Base-by-base conservation (phyloP, 768 basidiomycete genomes). In the Boletus rex-veris region DNA sequence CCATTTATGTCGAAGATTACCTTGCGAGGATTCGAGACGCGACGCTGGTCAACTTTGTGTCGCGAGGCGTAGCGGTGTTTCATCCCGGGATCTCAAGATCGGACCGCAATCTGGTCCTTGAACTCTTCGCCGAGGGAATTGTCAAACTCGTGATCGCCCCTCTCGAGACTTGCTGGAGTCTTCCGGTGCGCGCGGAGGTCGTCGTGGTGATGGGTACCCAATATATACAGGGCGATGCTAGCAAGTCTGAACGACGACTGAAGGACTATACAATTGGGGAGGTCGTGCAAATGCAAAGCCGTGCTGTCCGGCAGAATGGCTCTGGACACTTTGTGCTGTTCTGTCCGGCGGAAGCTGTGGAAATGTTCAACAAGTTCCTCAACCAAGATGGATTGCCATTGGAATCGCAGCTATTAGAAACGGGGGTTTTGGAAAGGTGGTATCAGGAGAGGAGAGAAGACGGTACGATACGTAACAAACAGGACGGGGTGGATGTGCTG, bases 131-230 rank as follows among this genome's bases (percentile, higher is more conserved):
- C 0, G 84, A 92, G 55, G 90, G 91, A 0, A 74, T 90, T 37
- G 65, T 98, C 39, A 84, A 85, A 7, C 87, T 94, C 12, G 75
- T 99, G 26, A 75, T 98, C 55, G 86, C 84, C 0, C 86, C 95
- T 4, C 82, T 86, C 36, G 92, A 95, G 39, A 77, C 85, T 14
- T 92, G 90, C 66, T 96, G 94, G 94, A 84, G 81, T 28, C 67
- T 98, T n/a, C 93, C 95, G 18, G 82, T 94, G 16, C 82, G 85
- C 48, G 91, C 90, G 1, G 78, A 80, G 7, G 81, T 81, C 7
- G 95, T 98, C 15, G 76, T 98, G 36, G 86, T 92, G 42, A 88
- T 98, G 87, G 90, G 92, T 16, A 92, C 95, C 4, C 97, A 99
- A 68, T 96, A 91, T 68, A 68, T 85, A 24, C 75, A 81, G 51